Percentiles rank a stretch among this genome's conserved stretches.
Evolutionary conservation across 2,329 filamentous ascomycete species (phyloP).

Genomic region (Neoscytalidium dimidiatum): DNA sequence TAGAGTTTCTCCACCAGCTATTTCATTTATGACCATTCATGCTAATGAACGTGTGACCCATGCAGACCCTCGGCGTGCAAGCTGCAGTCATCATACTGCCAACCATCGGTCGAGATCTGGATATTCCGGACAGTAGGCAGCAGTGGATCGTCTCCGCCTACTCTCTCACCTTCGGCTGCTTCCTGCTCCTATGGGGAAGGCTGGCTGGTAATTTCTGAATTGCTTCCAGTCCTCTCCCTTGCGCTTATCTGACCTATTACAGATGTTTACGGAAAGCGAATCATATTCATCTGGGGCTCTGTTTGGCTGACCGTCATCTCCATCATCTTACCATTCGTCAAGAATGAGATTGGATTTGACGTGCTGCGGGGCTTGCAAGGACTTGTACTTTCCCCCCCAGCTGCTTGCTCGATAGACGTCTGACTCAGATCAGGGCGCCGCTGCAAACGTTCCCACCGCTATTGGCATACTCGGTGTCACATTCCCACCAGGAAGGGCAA

Average conservation of each 20-base stretch:
- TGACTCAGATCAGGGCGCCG: too few relatives aligned
- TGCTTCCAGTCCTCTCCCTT: conserved; percentile 33
- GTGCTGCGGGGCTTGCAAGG: conserved; percentile 65
- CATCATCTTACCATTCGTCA: conserved; percentile 61
- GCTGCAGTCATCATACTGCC: conserved; percentile 37
- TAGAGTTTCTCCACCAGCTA: too few relatives aligned
- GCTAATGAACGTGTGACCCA: background rate
- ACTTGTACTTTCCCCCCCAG: too few relatives aligned
- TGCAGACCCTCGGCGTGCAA: conserved; percentile 31
- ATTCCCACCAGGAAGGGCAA: conserved; percentile 64
- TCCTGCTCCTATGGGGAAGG: conserved; percentile 65
- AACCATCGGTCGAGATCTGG: conserved; percentile 32
- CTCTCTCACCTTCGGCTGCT: conserved; percentile 64
- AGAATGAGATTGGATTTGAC: conserved; percentile 65
- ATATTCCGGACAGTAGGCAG: conserved; percentile 34
- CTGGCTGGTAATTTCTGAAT: conserved; percentile 47
- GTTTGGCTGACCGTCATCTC: conserved; percentile 61
- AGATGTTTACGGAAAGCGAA: conserved; percentile 60
- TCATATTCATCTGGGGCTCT: conserved; percentile 63
- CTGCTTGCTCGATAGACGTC: too few relatives aligned
- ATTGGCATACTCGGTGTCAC: conserved; percentile 68
- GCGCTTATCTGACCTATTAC: background rate
- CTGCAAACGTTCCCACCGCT: conserved; percentile 67
- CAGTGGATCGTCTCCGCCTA: conserved; percentile 57
- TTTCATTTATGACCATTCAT: too few relatives aligned